Evolutionary conservation across 352 stramenopile genomes (phyloP).

Genomic region (Aphanomyces cochlioides): DNA sequence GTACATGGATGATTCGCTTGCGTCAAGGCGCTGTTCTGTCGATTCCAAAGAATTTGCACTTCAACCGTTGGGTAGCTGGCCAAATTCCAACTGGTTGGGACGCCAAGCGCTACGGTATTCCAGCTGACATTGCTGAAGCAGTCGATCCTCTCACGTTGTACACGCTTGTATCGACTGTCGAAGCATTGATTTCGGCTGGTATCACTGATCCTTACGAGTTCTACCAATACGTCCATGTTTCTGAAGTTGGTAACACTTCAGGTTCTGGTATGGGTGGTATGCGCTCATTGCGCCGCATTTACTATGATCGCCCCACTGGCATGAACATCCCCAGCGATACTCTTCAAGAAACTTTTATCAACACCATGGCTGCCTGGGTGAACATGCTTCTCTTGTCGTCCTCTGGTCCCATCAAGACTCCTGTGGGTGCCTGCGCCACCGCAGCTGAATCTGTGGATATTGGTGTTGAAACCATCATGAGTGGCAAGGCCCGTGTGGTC

Average conservation of each 20-base stretch:
- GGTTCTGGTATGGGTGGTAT: conserved; percentile 82
- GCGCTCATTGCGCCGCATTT: conserved; percentile 72
- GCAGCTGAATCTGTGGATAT: conserved; percentile 85
- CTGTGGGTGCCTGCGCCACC: conserved; percentile 80
- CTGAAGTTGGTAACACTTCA: conserved; percentile 80
- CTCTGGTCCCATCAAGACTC: conserved; percentile 86
- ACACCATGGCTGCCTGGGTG: conserved; percentile 83
- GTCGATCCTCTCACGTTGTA: conserved; percentile 81
- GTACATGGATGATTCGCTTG: conserved; percentile 81
- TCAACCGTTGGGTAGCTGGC: conserved; percentile 82
- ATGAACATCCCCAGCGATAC: conserved; percentile 74
- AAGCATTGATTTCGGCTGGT: conserved; percentile 72
- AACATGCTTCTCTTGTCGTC: conserved; percentile 87
- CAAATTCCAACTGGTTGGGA: conserved; percentile 88
- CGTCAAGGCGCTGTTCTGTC: conserved; percentile 76
- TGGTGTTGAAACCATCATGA: conserved; percentile 85
- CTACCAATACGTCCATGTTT: conserved; percentile 89
- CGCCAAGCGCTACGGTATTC: conserved; percentile 68
- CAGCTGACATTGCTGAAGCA: conserved; percentile 73
- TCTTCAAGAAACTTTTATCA: conserved; percentile 86
- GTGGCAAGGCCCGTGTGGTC: conserved; percentile 77
- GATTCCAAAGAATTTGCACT: conserved; percentile 71
- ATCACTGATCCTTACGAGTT: conserved; percentile 89
- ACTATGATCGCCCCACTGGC: conserved; percentile 59
- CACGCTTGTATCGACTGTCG: conserved; percentile 67